These are phyloP conservation scores for Wickerhamiella slavikovae DNA, from an alignment of 805 yeast genomes.

Conservation along the genomic window DNA sequence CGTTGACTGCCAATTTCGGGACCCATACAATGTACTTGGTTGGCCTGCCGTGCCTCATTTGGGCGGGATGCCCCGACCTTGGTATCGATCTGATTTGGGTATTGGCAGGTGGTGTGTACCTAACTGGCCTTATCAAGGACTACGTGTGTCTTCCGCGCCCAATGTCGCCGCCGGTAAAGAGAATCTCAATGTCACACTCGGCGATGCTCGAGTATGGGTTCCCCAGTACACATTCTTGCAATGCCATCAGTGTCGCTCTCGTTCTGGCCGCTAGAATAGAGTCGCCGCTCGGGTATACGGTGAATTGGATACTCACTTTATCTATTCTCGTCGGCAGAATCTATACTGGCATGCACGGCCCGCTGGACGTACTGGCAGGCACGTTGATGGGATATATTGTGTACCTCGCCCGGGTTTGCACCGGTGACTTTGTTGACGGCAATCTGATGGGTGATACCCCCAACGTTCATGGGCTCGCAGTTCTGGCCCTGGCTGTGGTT, in stretches of 20 bases:
- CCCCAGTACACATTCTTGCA: constrained; percentile 87
- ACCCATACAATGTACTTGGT: constrained; percentile 86
- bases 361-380: constrained; percentile 55
- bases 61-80: constrained; percentile 46
- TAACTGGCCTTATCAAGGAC: constrained; percentile 62
- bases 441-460: background rate
- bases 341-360: constrained; percentile 97
- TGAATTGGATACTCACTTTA: constrained; percentile 25
- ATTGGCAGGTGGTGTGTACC: constrained; percentile 34
- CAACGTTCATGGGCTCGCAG: constrained; percentile 1
- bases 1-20: constrained; percentile 76
- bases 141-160: constrained; percentile 83
- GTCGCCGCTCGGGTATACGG: constrained; percentile 2
- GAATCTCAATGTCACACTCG: constrained; percentile 78
- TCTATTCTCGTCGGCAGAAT: constrained; percentile 62
- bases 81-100: constrained; percentile 48
- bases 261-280: constrained; percentile 16
- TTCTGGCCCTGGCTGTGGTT: constrained; percentile 2
- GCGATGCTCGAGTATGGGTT: constrained; percentile 90
- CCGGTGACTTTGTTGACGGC: constrained; percentile 27
- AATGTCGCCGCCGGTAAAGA: constrained; percentile 68
- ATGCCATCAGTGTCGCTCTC: constrained; percentile 66
- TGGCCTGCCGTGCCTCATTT: constrained; percentile 65
- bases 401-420: constrained; percentile 25
- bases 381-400: constrained; percentile 36